phyloP scores from a whole-genome alignment of 805 yeast genomes.

The Metschnikowia drakensbergensis region DNA sequence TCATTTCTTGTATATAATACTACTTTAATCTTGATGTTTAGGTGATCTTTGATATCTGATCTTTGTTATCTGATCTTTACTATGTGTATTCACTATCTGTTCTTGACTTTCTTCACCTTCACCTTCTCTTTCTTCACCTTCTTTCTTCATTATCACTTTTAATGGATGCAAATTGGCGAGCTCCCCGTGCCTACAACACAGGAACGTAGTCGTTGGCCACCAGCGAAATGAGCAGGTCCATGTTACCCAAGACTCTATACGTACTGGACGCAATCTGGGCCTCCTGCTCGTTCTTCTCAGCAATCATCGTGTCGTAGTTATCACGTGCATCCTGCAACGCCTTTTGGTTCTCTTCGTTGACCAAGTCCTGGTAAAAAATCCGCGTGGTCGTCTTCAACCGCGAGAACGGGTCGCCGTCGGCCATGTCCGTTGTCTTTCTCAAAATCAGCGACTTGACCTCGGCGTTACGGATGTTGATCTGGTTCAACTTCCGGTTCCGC shows the following conservation, averaged over 20 bases:
- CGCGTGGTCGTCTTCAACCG: conserved; percentile 85
- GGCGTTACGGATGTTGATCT: conserved; percentile 71
- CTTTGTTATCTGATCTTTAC: no score
- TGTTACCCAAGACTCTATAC: conserved; percentile 55
- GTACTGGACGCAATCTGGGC: conserved; percentile 45
- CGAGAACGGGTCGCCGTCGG: conserved; percentile 77
- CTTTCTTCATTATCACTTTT: background rate
- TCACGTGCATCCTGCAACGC: conserved; percentile 53
- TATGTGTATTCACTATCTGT: no score
- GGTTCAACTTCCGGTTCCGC: conserved; percentile 80
- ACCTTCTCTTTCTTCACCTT: no score
- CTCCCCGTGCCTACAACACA: conserved; percentile 6
- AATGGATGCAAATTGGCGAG: no score
- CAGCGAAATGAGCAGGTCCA: conserved; percentile 47
- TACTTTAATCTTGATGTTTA: no score
- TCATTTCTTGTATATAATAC: background rate
- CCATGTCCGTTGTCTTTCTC: conserved; percentile 42
- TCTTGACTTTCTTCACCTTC: no score
- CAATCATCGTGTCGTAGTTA: conserved; percentile 36
- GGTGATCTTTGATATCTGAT: no score
- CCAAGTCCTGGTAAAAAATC: conserved; percentile 64
- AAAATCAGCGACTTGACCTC: conserved; percentile 61
- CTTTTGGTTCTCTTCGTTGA: conserved; percentile 54
- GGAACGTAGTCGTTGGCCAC: conserved; percentile 40
- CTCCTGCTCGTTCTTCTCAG: conserved; percentile 44